A percentile compares a stretch with the other conserved stretches of the same genome.
These are phyloP conservation scores for Neoarthrinium moseri DNA, from an alignment of 2,329 filamentous ascomycete species.

Conservation along the genomic window DNA sequence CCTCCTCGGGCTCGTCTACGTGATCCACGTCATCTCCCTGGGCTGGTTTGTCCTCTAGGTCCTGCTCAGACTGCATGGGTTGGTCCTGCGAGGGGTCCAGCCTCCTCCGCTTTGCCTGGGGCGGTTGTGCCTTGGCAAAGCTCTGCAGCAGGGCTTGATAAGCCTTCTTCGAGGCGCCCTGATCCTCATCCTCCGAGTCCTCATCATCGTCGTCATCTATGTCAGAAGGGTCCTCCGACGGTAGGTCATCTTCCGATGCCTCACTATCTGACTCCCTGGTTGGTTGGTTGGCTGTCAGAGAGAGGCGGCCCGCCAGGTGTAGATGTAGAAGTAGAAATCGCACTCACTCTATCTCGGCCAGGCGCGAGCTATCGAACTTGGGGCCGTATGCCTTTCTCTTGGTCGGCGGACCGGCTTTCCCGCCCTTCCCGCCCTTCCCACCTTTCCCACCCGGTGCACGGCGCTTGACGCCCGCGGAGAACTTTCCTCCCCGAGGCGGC, in stretches of 20 bases:
- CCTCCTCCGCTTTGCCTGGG: slow-evolving; percentile 57
- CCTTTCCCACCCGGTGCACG: slow-evolving; percentile 18
- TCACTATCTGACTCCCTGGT: slow-evolving; percentile 30
- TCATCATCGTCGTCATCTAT: slow-evolving; percentile 48
- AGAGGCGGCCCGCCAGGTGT: too few relatives aligned
- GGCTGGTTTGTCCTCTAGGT: slow-evolving; percentile 26
- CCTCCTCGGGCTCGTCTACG: slow-evolving; percentile 50
- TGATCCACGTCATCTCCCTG: slow-evolving; percentile 36
- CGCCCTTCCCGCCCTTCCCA: slow-evolving; percentile 18
- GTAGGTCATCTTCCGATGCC: slow-evolving; percentile 33
- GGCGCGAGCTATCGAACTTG: slow-evolving; percentile 44
- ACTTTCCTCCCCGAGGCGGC: slow-evolving; percentile 11
- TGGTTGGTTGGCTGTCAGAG: slow-evolving; percentile 5
- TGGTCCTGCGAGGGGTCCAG: slow-evolving; percentile 37
- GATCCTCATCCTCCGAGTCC: slow-evolving; percentile 33
- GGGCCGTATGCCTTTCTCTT: slow-evolving; percentile 29
- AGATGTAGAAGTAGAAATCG: neutral
- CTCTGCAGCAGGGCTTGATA: slow-evolving; percentile 61
- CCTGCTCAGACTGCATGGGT: slow-evolving; percentile 19
- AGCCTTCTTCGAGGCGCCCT: slow-evolving; percentile 38
- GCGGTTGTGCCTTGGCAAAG: slow-evolving; percentile 44
- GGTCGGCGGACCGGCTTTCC: slow-evolving; percentile 21
- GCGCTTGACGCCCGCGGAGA: slow-evolving; percentile 11
- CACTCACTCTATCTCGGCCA: slow-evolving; percentile 43
- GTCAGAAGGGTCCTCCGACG: slow-evolving; percentile 40